Evolutionary conservation across 352 stramenopile genomes (phyloP), one percentile per base, ranked within the genome.

Genomic region (Phytophthora macrochlamydospora): DNA sequence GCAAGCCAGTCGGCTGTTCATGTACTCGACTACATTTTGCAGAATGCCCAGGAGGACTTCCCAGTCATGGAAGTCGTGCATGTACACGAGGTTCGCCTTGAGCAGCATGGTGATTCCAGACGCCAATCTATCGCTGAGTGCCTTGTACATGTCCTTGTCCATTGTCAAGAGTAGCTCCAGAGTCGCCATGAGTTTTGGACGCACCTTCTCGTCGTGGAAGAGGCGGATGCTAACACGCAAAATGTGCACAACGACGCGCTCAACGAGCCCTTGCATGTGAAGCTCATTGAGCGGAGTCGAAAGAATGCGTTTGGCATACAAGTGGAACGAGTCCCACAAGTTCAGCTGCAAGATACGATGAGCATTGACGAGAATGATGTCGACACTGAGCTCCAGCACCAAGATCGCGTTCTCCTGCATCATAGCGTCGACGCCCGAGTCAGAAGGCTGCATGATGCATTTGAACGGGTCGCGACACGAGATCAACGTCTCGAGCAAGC

Each of bases 391-490:
- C 62, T 96, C 88, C 14, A 94, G 74, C 56, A 93, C 86, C n/a
- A 96, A 63, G 37, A 96, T 96, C 8, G 88, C 88, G 24, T 96
- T 94, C 54, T 95, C 88, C 61, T 95, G 88, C 79, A 93, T 90
- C 88, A 95, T 95, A 7, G 82, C 81, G 56, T 94, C 85, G 3
- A 90, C 73, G 12, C 78, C 78, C 3, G 66, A 69, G 57, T 79
- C 63, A 2, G 79, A 83, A 13, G 79, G 69, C 52, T 83, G 72
- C 55, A 93, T 59, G 32, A 93, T 81, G 57, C 86, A 84, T 62
- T 95, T 93, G 62, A 92, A 93, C 32, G 84, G 83, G 44, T 94
- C 86, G 6, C 83, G 78, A 33, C 81, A 92, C 3, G 85, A 79
- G 13, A 96, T 73, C 33, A 96, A 62, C 24, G 84, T 93, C 56